Evolutionary conservation across 495 filamentous ascomycete genomes (phyloP), one percentile per base, ranked within the genome.

Genomic region (Pyronema domesticum): DNA sequence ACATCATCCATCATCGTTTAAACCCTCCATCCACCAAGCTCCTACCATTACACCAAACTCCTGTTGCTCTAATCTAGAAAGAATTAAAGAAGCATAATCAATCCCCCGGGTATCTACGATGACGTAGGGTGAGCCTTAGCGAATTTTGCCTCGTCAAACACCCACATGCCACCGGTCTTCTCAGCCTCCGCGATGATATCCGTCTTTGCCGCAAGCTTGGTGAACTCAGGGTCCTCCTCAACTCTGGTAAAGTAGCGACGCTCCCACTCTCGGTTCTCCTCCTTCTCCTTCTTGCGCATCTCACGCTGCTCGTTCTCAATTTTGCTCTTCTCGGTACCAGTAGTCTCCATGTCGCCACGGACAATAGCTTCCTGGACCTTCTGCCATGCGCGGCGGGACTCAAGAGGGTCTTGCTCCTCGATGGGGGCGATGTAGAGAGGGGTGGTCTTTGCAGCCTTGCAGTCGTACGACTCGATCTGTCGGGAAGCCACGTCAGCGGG

Each of bases 291-390:
- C 66, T 80, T 83, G 58, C 91, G 80, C 71, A 89, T 67, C 60
- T 88, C 84, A 7, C 91, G 79, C 70, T 98, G 93, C 33, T 79
- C 78, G 54, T 86, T 86, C 68, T 98, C 91, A 58, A 98, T 95
- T 67, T 86, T 83, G 37, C 75, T 75, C 71, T 98, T 98, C 70
- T 89, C 82, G 5, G 63, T 59, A 3, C 80, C 77, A 6, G 86
- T 84, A 9, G 75, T 72, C 53, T 95, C 86, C 75, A 95, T 83
- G 63, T 98, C 86, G 44, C 85, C 82, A 52, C 76, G 78, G 18
- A 75, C 69, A 55, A 96, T 94, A 34, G 79, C 85, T 7, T 74
- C 70, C 0, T 88, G 86, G 14, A 98, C 91, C 55, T 82, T 83
- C 35, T 74, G 67, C 91, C 91, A 98, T 23, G 91, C 91, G 19